These are phyloP conservation scores for Candida hispaniensis DNA, from an alignment of 805 yeast genomes.

Conservation along the genomic window DNA sequence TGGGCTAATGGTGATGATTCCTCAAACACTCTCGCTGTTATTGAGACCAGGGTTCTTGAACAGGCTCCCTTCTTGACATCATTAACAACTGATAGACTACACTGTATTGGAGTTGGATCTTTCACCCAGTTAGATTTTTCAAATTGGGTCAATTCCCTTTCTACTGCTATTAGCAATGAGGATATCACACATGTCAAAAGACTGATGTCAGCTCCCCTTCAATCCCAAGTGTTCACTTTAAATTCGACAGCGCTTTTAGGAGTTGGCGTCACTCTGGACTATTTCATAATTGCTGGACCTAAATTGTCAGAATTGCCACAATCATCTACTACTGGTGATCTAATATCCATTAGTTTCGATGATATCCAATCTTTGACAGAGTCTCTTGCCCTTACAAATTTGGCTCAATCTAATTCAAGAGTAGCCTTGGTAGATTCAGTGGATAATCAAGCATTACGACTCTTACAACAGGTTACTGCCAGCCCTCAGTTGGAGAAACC, in stretches of 20 bases:
- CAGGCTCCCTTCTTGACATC: background rate
- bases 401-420: background rate
- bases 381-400: background rate
- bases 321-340: too few relatives aligned
- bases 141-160: constrained; percentile 1
- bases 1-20: constrained; percentile 6
- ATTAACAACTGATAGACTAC: constrained; percentile 4
- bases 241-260: too few relatives aligned
- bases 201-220: too few relatives aligned
- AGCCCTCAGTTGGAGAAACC: constrained; percentile 19
- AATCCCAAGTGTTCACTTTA: too few relatives aligned
- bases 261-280: too few relatives aligned
- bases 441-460: constrained; percentile 4
- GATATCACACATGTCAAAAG: constrained; percentile 4
- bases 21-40: too few relatives aligned
- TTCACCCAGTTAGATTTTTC: too few relatives aligned
- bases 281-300: too few relatives aligned
- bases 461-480: constrained; percentile 1
- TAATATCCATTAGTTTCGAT: constrained; percentile 1
- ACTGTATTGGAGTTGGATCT: too few relatives aligned
- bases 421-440: background rate
- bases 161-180: background rate
- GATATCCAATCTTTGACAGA: background rate
- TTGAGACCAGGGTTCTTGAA: constrained; percentile 7
- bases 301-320: too few relatives aligned